Percentiles rank a stretch among this genome's conserved stretches.
Evolutionary conservation across 139 green algal genomes (phyloP).

Genomic region (Auxenochlorella pyrenoidosa): DNA sequence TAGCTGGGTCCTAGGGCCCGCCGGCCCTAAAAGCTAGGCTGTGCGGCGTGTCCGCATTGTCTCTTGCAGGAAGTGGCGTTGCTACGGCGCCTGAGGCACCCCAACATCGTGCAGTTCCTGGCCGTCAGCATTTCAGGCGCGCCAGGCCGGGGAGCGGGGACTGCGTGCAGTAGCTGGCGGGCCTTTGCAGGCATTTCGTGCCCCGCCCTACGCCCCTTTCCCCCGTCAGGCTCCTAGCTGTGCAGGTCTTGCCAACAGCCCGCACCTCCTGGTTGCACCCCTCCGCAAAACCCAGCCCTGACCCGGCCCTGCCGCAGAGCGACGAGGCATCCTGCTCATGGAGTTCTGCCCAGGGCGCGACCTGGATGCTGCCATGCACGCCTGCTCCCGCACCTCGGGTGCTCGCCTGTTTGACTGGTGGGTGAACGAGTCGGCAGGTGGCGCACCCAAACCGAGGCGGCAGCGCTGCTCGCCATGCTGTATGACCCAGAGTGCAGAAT

Average conservation of each 20-base stretch:
- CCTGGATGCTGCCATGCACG: not conserved
- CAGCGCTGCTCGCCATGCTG: not conserved
- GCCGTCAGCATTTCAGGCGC: not conserved
- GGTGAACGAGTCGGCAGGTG: not conserved
- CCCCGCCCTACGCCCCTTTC: too few relatives aligned
- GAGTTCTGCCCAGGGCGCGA: not conserved
- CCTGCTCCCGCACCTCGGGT: not conserved
- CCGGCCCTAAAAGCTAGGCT: too few relatives aligned
- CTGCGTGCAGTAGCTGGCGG: not conserved
- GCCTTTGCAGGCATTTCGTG: not conserved
- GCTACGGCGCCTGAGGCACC: conserved; percentile 4
- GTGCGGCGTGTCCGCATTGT: too few relatives aligned
- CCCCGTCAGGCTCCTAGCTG: too few relatives aligned
- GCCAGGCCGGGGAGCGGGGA: not conserved
- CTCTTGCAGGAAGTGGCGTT: not conserved
- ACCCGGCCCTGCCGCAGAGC: not conserved
- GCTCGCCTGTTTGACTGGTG: not conserved
- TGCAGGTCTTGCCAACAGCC: too few relatives aligned
- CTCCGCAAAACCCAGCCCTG: too few relatives aligned
- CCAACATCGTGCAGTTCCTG: not conserved
- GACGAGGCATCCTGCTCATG: conserved; percentile 5
- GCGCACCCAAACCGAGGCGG: not conserved
- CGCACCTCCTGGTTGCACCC: too few relatives aligned
- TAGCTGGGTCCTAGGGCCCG: too few relatives aligned
- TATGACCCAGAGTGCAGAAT: too few relatives aligned